These are phyloP conservation scores for Lolium perenne DNA, from an alignment of 176 grass and related monocot species.

Conservation along the genomic window DNA sequence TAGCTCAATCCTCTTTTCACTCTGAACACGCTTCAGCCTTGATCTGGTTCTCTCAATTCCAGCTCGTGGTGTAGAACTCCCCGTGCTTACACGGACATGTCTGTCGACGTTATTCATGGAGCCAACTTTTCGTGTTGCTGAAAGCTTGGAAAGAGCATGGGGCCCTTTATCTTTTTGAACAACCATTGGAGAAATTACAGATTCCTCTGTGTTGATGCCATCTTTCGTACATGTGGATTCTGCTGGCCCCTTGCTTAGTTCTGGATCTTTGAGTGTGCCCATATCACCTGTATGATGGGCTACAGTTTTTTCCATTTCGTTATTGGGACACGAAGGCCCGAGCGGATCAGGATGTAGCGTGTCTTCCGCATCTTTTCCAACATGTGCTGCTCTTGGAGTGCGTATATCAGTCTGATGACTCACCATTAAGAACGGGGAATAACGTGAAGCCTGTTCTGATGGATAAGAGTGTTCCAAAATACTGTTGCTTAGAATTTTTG, in stretches of 20 bases:
- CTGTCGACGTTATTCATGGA: slow-evolving; percentile 53
- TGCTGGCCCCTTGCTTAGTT: slow-evolving; percentile 34
- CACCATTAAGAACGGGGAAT: slow-evolving; percentile 15
- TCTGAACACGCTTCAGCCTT: slow-evolving; percentile 66
- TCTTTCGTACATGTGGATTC: slow-evolving; percentile 23
- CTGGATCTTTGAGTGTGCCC: slow-evolving; percentile 46
- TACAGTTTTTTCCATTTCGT: slow-evolving; percentile 37
- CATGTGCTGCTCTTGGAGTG: slow-evolving; percentile 18
- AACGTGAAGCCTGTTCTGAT: slow-evolving; percentile 37
- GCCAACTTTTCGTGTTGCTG: slow-evolving; percentile 45
- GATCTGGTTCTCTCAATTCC: slow-evolving; percentile 63
- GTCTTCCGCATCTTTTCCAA: neutral
- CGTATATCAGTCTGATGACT: slow-evolving; percentile 30
- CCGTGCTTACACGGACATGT: slow-evolving; percentile 27
- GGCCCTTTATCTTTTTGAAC: slow-evolving; percentile 33
- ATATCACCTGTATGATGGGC: slow-evolving; percentile 34
- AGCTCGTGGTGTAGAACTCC: slow-evolving; percentile 45
- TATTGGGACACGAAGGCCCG: slow-evolving; percentile 20
- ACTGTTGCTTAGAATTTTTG: slow-evolving; percentile 30
- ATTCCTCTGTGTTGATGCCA: slow-evolving; percentile 40
- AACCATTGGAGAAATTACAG: slow-evolving; percentile 24
- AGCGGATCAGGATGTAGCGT: slow-evolving; percentile 29
- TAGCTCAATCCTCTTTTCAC: slow-evolving; percentile 60
- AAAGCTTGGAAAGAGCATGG: slow-evolving; percentile 36
- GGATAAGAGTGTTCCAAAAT: slow-evolving; percentile 17